Evolutionary conservation across 2,329 filamentous ascomycete genomes (phyloP).

Genomic region (Cladosporium oxysporum): DNA sequence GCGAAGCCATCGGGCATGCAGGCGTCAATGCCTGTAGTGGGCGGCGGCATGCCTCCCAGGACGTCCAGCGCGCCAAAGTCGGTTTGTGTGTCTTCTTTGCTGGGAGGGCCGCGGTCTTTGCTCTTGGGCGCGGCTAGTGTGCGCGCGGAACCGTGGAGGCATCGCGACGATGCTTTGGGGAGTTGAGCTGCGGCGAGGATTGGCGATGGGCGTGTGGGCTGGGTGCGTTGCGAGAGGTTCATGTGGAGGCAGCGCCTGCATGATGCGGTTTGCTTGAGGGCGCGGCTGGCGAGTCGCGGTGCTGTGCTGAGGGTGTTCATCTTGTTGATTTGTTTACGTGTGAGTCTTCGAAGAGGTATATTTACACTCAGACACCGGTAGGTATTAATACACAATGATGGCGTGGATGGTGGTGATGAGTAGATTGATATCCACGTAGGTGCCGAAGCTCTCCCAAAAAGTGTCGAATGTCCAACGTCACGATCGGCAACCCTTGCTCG

Average conservation of each 20-base stretch:
- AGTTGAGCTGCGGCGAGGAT: not conserved
- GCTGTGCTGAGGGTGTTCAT: slow-evolving; percentile 1
- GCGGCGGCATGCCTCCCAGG: slow-evolving; percentile 70
- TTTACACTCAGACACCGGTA: not conserved
- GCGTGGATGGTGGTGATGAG: not conserved
- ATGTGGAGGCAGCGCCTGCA: slow-evolving; percentile 22
- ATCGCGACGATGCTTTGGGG: not conserved
- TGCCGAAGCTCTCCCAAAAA: slow-evolving; percentile 6
- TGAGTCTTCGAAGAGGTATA: not conserved
- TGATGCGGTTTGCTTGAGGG: slow-evolving; percentile 11
- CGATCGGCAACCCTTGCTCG: not conserved
- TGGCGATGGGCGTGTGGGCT: slow-evolving; percentile 3
- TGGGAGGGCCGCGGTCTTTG: slow-evolving; percentile 62
- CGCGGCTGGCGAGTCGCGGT: slow-evolving; percentile 13
- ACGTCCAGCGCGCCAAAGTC: slow-evolving; percentile 80
- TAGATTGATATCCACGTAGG: not conserved
- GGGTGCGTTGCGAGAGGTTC: slow-evolving; percentile 17
- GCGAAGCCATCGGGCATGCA: slow-evolving; percentile 83
- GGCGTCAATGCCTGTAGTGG: slow-evolving; percentile 80
- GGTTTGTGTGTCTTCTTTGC: slow-evolving; percentile 63
- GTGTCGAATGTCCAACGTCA: slow-evolving; percentile 8
- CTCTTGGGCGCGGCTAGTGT: slow-evolving; percentile 42
- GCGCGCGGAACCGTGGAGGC: slow-evolving; percentile 14
- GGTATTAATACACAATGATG: not conserved
- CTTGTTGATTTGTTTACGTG: not conserved